phyloP scores from a whole-genome alignment of 2,329 filamentous ascomycete species.

The Penicillium glabrum region DNA sequence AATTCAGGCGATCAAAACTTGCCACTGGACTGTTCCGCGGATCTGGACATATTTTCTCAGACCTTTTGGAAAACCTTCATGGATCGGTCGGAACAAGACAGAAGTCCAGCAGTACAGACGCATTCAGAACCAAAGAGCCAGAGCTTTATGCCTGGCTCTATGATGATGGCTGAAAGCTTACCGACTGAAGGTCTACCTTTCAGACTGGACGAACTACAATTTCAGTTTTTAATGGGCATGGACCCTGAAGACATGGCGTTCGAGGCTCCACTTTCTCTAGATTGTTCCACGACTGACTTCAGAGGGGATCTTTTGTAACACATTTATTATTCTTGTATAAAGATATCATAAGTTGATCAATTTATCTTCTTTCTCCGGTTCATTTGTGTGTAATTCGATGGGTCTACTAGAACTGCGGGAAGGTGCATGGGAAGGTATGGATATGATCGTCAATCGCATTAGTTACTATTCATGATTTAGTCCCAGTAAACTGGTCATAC shows the following conservation, averaged over 20 bases:
- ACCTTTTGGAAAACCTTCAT: background rate
- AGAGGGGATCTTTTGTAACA: background rate
- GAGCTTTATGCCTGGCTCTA: background rate
- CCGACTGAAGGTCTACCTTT: background rate
- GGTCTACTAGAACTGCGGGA: too few species aligned
- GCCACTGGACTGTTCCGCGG: background rate
- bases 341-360: background rate
- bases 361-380: too few species aligned
- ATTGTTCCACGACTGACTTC: background rate
- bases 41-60: background rate
- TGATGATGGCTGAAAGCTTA: background rate
- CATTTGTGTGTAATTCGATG: too few species aligned
- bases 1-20: background rate
- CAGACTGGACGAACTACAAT: background rate
- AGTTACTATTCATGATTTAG: background rate
- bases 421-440: background rate
- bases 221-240: background rate
- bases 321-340: background rate
- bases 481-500: background rate
- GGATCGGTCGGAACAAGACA: background rate
- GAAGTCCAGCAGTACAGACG: background rate
- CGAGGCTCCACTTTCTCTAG: background rate
- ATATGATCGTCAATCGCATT: background rate
- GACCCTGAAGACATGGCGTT: background rate
- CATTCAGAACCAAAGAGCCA: background rate